These are phyloP conservation scores for Malus asiatica DNA, from an alignment of 306 rosid genomes.

Conservation along the genomic window DNA sequence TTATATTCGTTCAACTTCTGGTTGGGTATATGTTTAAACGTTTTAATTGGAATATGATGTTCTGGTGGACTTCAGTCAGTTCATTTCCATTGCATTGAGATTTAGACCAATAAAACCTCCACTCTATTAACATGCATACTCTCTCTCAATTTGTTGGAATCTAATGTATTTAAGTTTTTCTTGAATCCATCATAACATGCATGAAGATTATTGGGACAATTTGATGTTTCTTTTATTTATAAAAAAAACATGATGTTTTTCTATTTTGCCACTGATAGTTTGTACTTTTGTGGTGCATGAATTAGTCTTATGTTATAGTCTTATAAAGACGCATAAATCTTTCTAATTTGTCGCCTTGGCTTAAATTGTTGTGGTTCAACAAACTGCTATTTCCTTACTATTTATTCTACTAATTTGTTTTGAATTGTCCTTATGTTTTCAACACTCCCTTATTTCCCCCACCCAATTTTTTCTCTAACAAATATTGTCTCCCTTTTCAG, in stretches of 20 bases:
- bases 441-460: not conserved
- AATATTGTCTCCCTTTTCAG: conserved; percentile 41
- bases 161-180: not conserved
- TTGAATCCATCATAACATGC: not conserved
- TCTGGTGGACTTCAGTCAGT: not conserved
- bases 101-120: not conserved
- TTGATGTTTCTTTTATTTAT: not conserved
- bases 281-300: not conserved
- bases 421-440: not conserved
- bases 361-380: not conserved
- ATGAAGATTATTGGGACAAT: not conserved
- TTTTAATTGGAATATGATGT: not conserved
- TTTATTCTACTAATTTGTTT: not conserved
- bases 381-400: not conserved
- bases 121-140: not conserved
- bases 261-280: not conserved
- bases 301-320: not conserved
- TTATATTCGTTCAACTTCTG: not conserved
- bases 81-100: not conserved
- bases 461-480: conserved; percentile 11
- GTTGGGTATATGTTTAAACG: not conserved
- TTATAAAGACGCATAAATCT: not conserved
- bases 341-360: not conserved
- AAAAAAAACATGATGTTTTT: not conserved
- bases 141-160: not conserved